A percentile compares a stretch with the other conserved stretches of the same genome.
phyloP scores from a whole-genome alignment of 805 yeast species.

The Pichia californica region DNA sequence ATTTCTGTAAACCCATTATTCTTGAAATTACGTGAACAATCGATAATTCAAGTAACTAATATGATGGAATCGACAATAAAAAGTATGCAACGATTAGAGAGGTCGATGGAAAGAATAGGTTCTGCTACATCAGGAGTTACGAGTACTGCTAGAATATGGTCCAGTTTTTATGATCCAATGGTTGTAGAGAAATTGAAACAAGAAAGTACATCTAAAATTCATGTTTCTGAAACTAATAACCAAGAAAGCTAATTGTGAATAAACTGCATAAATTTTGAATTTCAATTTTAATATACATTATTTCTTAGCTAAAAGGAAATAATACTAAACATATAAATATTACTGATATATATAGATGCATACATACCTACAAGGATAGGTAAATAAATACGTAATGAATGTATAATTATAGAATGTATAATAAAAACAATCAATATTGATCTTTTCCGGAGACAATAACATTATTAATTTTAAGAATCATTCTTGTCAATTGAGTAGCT shows the following conservation, averaged over 20 bases:
- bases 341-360: too few relatives aligned
- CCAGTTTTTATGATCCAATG: slow-evolving; percentile 18
- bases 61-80: slow-evolving; percentile 12
- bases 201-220: too few relatives aligned
- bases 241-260: too few relatives aligned
- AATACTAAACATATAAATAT: too few relatives aligned
- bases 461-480: slow-evolving; percentile 95
- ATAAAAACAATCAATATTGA: slow-evolving; percentile 19
- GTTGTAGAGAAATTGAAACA: slow-evolving; percentile 13
- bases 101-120: slow-evolving; percentile 9
- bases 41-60: slow-evolving; percentile 3
- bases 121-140: slow-evolving; percentile 9
- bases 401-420: background rate
- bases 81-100: slow-evolving; percentile 12
- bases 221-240: too few relatives aligned
- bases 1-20: slow-evolving; percentile 3
- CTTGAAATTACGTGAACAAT: slow-evolving; percentile 9
- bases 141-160: slow-evolving; percentile 18
- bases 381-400: too few relatives aligned
- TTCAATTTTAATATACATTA: too few relatives aligned
- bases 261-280: too few relatives aligned
- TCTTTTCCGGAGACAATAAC: slow-evolving; percentile 63
- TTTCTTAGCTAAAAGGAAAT: too few relatives aligned
- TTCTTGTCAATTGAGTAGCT: slow-evolving; percentile 96
- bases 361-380: too few relatives aligned